Evolutionary conservation across 352 stramenopile species (phyloP).

Genomic region (Phytopythium kandeliae): DNA sequence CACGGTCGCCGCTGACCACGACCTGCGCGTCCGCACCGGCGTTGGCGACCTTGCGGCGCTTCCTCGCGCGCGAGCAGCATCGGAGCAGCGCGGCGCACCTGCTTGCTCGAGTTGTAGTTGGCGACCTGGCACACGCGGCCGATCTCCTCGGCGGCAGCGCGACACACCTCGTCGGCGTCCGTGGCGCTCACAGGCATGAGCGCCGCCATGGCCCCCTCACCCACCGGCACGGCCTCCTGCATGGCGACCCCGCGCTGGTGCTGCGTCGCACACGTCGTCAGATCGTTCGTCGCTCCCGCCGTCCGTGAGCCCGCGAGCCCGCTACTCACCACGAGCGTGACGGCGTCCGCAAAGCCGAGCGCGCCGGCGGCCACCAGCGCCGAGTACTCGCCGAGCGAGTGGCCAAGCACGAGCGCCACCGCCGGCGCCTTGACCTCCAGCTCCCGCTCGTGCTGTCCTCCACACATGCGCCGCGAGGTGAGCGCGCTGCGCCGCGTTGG

Average conservation of each 20-base stretch:
- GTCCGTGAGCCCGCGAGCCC: not conserved
- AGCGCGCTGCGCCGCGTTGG: too few species aligned
- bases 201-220: conserved; percentile 67
- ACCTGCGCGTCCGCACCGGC: conserved; percentile 10
- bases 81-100: too few species aligned
- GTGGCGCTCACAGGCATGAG: conserved; percentile 54
- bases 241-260: conserved; percentile 67
- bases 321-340: conserved; percentile 48
- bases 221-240: conserved; percentile 48
- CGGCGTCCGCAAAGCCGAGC: conserved; percentile 61
- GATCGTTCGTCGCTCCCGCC: too few species aligned
- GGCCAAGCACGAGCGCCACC: conserved; percentile 52
- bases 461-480: too few species aligned
- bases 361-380: conserved; percentile 65
- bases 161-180: conserved; percentile 55
- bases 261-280: conserved; percentile 19
- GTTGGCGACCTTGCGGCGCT: too few species aligned
- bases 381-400: conserved; percentile 86
- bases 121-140: conserved; percentile 63
- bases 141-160: conserved; percentile 23
- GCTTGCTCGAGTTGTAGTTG: conserved; percentile 88
- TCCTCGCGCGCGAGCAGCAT: too few species aligned
- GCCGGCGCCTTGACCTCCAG: conserved; percentile 21
- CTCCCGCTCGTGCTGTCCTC: conserved; percentile 36
- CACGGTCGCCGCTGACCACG: conserved; percentile 66